Evolutionary conservation across 2,329 filamentous ascomycete species (phyloP).

Genomic region (Ophioceras dolichostomum): DNA sequence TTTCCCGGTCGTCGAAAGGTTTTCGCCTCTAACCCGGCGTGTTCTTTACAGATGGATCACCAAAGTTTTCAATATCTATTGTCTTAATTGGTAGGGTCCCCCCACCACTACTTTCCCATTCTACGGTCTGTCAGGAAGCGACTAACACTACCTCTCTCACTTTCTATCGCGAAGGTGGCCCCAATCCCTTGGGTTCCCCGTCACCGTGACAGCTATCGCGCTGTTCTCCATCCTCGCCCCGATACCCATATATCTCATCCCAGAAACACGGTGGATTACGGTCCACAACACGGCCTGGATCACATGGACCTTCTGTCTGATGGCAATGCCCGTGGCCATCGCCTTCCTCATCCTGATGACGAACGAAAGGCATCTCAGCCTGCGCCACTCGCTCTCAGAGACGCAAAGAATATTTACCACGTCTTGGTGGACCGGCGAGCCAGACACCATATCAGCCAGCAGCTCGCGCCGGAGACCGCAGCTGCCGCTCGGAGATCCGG

Average conservation of each 20-base stretch:
- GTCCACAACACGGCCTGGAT: constrained; percentile 57
- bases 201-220: constrained; percentile 51
- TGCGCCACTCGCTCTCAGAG: constrained; percentile 49
- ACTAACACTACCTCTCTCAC: background rate
- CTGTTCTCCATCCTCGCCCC: constrained; percentile 46
- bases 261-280: constrained; percentile 39
- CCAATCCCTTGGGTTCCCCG: constrained; percentile 47
- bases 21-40: background rate
- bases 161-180: constrained; percentile 37
- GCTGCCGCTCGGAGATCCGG: constrained; percentile 22
- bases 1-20: no score
- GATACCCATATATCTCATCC: constrained; percentile 45
- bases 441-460: constrained; percentile 30
- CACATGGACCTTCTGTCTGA: constrained; percentile 56
- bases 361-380: constrained; percentile 49
- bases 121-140: constrained; percentile 1
- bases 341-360: constrained; percentile 52
- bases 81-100: constrained; percentile 45
- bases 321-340: constrained; percentile 56
- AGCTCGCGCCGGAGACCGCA: constrained; percentile 26
- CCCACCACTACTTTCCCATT: background rate
- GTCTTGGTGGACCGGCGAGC: constrained; percentile 53
- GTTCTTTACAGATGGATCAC: constrained; percentile 46
- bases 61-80: constrained; percentile 60
- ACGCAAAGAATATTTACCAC: constrained; percentile 56